Base-by-base conservation (phyloP, 371 early-diverging fungal genomes). In the Syncephalis fuscata region DNA sequence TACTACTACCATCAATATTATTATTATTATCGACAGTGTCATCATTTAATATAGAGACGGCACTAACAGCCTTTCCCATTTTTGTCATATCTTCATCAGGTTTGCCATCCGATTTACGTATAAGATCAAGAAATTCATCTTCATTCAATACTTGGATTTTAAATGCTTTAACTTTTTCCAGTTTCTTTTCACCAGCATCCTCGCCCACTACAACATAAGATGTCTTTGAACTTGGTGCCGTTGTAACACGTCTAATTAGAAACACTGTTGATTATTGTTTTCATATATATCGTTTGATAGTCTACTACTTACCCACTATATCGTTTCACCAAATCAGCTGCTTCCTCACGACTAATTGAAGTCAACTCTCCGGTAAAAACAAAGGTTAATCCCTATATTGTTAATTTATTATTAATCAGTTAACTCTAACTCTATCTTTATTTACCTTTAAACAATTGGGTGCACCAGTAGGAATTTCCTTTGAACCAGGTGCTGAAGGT, bases 171-270 rank as follows among this genome's bases (percentile, higher is more conserved):
- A 89, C 94, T 59, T 95, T 93, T 24, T 76, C 72, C 4, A 88
- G 56, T 63, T 99, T 99, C 19, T 76, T 66, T 38, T 73, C 78
- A 2, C 99, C 99, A 14, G 98, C 84, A 39, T 95, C 95, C 7
- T 87, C 83, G 11, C 95, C 95, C 4, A 82, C 71, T 0, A 99
- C 74, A 17, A 99, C 61, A 64, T 80, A 96, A 1, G 77, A 73
- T 0, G 99, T 99, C 53, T 83, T 89, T 8, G 84, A 79, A 55
- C 92, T 90, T 19, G 88, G 79, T 1, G 77, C 66, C 1, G 71
- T 60, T 0, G 98, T 96, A 3, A 88, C 78, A 46, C 90, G 70
- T 16, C 93, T 86, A 60, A 14, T 9, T 21, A 16, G n/a, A 46
- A 7, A 55, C 36, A 48, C 14, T 16, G 32, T 51, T 14, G 3